phyloP scores from a whole-genome alignment of 345 rosid species.

The Conringia planisiliqua region DNA sequence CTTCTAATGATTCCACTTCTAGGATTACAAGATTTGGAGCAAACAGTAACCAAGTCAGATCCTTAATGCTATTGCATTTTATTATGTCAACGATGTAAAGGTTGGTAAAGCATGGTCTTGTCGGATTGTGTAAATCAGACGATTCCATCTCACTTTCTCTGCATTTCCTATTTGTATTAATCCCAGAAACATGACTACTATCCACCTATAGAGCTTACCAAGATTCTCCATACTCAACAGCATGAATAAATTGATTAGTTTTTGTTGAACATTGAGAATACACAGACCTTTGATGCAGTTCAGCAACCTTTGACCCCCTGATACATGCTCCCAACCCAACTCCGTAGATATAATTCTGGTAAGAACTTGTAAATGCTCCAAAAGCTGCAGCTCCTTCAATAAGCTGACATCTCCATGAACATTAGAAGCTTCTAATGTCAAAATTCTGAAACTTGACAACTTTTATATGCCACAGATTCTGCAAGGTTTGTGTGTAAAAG shows the following conservation, averaged over 20 bases:
- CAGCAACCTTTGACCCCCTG: background rate
- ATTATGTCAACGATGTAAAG: background rate
- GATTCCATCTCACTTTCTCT: too few species aligned
- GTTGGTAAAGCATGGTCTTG: background rate
- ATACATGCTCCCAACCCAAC: background rate
- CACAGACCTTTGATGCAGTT: background rate
- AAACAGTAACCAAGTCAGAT: slow-evolving; percentile 19
- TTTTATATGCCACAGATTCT: slow-evolving; percentile 21
- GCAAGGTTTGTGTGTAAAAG: too few species aligned
- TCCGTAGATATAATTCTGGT: background rate
- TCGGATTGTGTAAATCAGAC: background rate
- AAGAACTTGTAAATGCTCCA: slow-evolving; percentile 8
- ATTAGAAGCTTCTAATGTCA: background rate
- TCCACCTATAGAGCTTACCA: background rate
- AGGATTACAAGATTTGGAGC: background rate
- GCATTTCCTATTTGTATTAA: background rate
- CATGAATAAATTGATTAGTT: background rate
- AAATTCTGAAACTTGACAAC: slow-evolving; percentile 2
- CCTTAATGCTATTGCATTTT: background rate
- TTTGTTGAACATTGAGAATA: background rate
- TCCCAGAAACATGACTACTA: background rate
- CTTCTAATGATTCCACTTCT: fast-evolving
- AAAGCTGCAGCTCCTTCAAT: slow-evolving; percentile 2
- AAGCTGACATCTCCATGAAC: background rate
- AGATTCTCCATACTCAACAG: slow-evolving; percentile 14